Evolutionary conservation across 257 asterid species (phyloP), one percentile per base, ranked within the genome.

Genomic region (Avicennia marina): DNA sequence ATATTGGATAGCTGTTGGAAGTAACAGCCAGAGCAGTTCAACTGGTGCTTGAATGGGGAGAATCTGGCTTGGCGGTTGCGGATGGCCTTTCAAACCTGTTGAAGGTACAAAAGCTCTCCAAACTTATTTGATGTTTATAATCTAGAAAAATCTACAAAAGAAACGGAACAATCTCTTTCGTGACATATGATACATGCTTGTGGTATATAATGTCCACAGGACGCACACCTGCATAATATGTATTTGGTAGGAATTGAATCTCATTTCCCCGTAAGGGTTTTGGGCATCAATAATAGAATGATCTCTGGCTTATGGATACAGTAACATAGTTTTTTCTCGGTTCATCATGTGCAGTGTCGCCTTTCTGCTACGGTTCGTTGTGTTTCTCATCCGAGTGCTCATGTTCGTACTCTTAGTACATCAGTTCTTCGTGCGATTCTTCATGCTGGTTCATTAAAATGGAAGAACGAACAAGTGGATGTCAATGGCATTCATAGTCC

Each of bases 1-100:
- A 44, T 54, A 44, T 72, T 50, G 44, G 27, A 32, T 75, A 91
- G 98, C 85, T 91, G 40, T 73, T 91, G 75, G 98, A 91, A 82
- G 97, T 79, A 53, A 88, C 97, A 12, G 98, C 98, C 13, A 74
- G 97, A 73, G 95, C 97, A 53, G 81, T 88, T 73, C 90, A 86
- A 72, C 95, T 84, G 7, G 90, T 86, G 64, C 89, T 91, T 19
- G 81, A 77, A 77, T 83, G 95, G 97, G 98, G 98, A 65, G 95
- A 85, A 69, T 85, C 98, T 25, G 98, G 98, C 63, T 63, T 75
- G 65, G 72, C 83, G 53, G 93, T 91, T 17, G 95, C 90, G 47
- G 97, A 88, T 80, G 97, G 98, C 60, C 97, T 91, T 58, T 75
- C 83, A 16, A 81, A 85, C 75, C 78, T 91, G 38, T 68, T 91